Base-by-base conservation (phyloP, 495 filamentous ascomycete species). In the Penicillium fimorum region DNA sequence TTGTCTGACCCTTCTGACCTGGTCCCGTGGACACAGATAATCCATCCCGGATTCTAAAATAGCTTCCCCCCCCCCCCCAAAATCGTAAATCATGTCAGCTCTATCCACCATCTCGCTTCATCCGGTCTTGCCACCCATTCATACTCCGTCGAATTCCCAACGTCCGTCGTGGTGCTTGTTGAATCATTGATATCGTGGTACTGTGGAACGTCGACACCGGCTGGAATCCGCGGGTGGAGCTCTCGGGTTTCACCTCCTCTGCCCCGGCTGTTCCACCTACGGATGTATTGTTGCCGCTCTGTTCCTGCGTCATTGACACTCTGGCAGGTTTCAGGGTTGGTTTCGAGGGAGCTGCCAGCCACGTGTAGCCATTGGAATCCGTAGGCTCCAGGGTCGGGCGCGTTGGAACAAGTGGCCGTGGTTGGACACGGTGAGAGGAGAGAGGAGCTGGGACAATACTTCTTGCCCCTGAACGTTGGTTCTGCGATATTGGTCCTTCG, bases 71-170 rank as follows among this genome's bases (percentile, higher is more conserved):
- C 38, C 50, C 37, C 47, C 46, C 43, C 24, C 27, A 15, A 53
- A 33, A 27, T 47, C 27, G 13, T 47, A 53, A 33, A 27, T 43
- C 33, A 6, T 47, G 41, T 59, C 47, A 65, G 44, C 53, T 53
- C 27, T 42, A 50, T 38, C 63, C 64, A 52, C 59, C 55, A 52
- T 57, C 70, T 59, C 69, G 64, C 59, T 76, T 76, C 76, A 79
- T 79, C 60, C 73, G 67, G 24, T 76, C 72, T 45, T 73, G 66
- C 80, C 80, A 83, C 49, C 82, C 81, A 57, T 81, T 79, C 72
- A 86, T 74, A 52, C 78, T 84, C 48, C 83, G 74, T 49, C 84
- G 76, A 50, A 81, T 76, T 5, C 84, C 84, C 50, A 85, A 57
- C n/a, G 82, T 84, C 66, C 72, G 79, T 47, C 76, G 68, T 53